Evolutionary conservation across 805 yeast genomes (phyloP), one percentile per base, ranked within the genome.

Genomic region (Saccharomycopsis synnaedendra): DNA sequence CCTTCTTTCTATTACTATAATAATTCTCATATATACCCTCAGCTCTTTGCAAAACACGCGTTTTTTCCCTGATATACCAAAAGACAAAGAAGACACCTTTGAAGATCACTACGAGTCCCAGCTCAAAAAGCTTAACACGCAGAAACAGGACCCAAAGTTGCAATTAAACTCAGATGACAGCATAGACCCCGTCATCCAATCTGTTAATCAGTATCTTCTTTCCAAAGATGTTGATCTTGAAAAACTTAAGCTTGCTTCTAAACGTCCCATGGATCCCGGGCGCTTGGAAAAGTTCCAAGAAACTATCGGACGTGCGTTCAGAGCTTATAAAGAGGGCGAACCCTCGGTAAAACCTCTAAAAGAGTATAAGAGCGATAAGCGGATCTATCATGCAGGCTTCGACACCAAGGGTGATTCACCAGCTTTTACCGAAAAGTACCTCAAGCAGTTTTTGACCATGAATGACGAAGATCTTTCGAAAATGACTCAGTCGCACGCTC

Each of bases 311-410:
- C 49, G 56, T 1, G 66, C 77, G 6, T 73, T 77, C 54, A 59
- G 65, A 4, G 61, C 66, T 3, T 57, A 73, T 46, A 57, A 64
- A 43, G 58, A 64, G 11, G 71, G 72, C 8, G 65, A 63, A 53
- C 86, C 86, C 1, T 54, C 61, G 4, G 62, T 75, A 3, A 58
- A 60, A 0, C 61, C 64, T 29, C 61, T 80, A 42, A 64, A 64
- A 31, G 62, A 61, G 5, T 79, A 77, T 58, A 63, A 63, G 32
- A 62, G 71, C 7, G 64, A 67, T 3, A 67, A 73, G 7, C 61
- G 78, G 49, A 74, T 76, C 30, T 74, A 72, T 53, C 79, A 75
- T 54, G 80, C 80, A 1, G 70, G 78, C 30, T 78, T 74, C 56
- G 76, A 66, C 50, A 62, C 60, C 3, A 60, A 56, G 39, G 30